These are phyloP conservation scores for Blattamonas nauphoetae DNA, from an alignment of 78 protist genomes.

Conservation along the genomic window DNA sequence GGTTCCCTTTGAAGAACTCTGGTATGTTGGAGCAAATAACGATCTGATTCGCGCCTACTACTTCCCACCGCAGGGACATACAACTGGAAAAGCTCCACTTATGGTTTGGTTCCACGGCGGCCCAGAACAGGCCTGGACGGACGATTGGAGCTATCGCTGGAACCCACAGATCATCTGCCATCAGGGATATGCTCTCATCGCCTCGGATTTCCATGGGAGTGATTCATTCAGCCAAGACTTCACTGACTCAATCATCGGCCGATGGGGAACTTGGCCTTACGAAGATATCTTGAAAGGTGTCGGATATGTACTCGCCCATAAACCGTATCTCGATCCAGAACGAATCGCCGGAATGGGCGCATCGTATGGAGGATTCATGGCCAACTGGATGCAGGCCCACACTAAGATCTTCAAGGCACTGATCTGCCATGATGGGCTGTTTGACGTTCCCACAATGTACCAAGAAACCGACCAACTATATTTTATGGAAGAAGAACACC, in stretches of 20 bases:
- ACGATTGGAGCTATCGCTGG: constrained; percentile 3
- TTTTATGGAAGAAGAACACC: not conserved
- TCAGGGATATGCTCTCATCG: constrained; percentile 1
- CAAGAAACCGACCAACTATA: not conserved
- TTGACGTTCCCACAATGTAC: not conserved
- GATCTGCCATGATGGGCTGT: constrained; percentile 13
- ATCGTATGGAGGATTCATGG: constrained; percentile 6
- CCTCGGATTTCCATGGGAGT: not conserved
- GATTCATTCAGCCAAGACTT: not conserved
- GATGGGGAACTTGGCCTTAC: not conserved
- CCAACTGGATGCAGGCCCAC: not conserved
- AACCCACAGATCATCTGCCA: not conserved
- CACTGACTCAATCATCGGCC: not conserved
- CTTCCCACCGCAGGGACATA: not conserved
- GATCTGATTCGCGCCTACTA: not conserved
- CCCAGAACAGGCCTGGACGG: constrained; percentile 1
- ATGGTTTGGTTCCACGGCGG: constrained; percentile 14
- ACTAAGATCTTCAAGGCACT: not conserved
- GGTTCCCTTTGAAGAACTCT: not conserved
- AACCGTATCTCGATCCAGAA: not conserved
- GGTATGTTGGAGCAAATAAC: not conserved
- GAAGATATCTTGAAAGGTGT: not conserved
- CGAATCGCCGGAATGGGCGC: constrained; percentile 10
- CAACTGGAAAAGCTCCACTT: not conserved
- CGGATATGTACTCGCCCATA: not conserved